phyloP scores from a whole-genome alignment of 1,284 basidiomycete genomes.

The Cronartium quercuum region DNA sequence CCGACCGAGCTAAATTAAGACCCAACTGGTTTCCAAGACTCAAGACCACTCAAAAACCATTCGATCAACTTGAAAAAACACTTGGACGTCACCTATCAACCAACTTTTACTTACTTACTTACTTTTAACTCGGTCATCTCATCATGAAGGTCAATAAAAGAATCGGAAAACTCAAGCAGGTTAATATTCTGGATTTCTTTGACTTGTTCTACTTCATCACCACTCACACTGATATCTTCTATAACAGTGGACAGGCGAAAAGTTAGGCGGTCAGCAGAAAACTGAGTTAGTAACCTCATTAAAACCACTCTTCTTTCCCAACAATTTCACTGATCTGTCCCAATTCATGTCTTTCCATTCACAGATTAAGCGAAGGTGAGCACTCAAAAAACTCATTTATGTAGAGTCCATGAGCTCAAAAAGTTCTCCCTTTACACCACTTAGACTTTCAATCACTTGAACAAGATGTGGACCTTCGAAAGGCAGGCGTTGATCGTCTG shows the following conservation, averaged over 20 bases:
- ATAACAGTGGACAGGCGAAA: constrained; percentile 38
- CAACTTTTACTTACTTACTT: neutral
- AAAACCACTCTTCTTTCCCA: neutral
- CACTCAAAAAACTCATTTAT: neutral
- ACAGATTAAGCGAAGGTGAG: constrained; percentile 7
- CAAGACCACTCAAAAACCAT: no score
- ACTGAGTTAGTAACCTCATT: constrained; percentile 30
- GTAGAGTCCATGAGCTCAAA: no score
- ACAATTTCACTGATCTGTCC: neutral
- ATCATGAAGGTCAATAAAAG: constrained; percentile 38
- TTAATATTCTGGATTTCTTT: neutral
- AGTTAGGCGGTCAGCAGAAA: constrained; percentile 37
- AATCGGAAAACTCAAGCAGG: constrained; percentile 39
- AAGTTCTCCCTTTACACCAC: neutral
- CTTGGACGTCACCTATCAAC: neutral
- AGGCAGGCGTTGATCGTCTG: constrained; percentile 31
- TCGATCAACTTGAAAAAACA: no score
- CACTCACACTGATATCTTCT: neutral
- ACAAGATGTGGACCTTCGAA: constrained; percentile 37
- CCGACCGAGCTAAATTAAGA: no score
- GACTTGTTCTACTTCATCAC: neutral
- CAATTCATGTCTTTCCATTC: neutral
- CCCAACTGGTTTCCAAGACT: no score
- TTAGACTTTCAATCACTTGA: constrained; percentile 37
- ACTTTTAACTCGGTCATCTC: neutral